Evolutionary conservation across 148 eudicot species (phyloP).

Genomic region (Polygonum aviculare): DNA sequence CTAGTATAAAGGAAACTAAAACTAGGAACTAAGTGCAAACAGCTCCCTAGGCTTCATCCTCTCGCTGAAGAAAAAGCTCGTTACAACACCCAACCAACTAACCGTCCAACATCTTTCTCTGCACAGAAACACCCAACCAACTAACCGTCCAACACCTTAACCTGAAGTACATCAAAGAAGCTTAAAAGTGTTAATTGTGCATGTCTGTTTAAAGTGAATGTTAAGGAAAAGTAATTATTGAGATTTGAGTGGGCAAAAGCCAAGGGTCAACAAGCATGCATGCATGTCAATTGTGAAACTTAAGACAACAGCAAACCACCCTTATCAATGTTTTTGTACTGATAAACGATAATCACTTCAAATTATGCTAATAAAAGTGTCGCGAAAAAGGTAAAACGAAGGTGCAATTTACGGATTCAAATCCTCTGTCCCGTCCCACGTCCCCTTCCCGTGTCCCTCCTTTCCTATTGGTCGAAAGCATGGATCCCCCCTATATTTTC

Average conservation of each 20-base stretch:
- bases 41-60: no score
- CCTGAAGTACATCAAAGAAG: conserved; percentile 1
- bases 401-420: background rate
- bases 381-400: background rate
- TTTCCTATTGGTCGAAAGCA: no score
- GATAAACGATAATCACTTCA: background rate
- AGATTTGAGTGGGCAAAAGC: background rate
- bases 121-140: no score
- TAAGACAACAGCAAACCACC: conserved; percentile 9
- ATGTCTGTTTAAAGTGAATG: background rate
- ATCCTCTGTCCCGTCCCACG: no score
- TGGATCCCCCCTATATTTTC: no score
- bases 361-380: background rate
- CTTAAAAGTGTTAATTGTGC: background rate
- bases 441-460: no score
- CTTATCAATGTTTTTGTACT: background rate
- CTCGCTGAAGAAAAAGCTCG: no score
- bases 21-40: no score
- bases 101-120: no score
- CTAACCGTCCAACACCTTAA: no score
- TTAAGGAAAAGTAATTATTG: conserved; percentile 1
- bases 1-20: no score
- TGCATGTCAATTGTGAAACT: conserved; percentile 7
- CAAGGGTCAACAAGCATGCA: background rate
- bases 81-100: no score